Conservation (phyloP, 75 land plant species). For the Cryptomeria japonica region DNA sequence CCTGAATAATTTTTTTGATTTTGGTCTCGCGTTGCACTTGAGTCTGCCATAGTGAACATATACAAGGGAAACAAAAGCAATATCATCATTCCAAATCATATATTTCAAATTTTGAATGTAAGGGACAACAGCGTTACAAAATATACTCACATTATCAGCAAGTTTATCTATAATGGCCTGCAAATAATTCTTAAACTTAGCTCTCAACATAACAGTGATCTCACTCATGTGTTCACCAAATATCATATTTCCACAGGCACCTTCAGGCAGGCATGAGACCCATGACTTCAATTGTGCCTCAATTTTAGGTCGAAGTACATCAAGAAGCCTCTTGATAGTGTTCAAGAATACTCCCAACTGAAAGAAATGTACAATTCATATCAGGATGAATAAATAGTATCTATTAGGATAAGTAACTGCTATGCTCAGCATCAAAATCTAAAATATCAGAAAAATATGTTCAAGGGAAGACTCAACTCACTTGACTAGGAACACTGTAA, state of each 20-base stretch:
- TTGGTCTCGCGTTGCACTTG: slow-evolving; percentile 68
- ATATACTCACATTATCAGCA: slow-evolving; percentile 77
- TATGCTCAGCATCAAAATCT: not conserved
- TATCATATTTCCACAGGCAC: slow-evolving; percentile 29
- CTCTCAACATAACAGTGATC: slow-evolving; percentile 76
- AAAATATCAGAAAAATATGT: not conserved
- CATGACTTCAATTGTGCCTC: slow-evolving; percentile 81
- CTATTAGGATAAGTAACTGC: not conserved
- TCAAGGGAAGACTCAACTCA: slow-evolving; percentile 17
- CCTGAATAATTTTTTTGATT: slow-evolving; percentile 82
- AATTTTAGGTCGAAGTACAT: slow-evolving; percentile 73
- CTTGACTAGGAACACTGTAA: slow-evolving; percentile 88
- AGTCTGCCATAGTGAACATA: slow-evolving; percentile 42
- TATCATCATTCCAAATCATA: not conserved
- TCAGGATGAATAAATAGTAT: not conserved
- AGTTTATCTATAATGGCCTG: slow-evolving; percentile 95
- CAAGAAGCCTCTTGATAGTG: slow-evolving; percentile 82
- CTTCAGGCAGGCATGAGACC: slow-evolving; percentile 71
- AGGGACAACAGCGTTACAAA: not conserved
- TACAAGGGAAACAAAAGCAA: not conserved
- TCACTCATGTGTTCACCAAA: slow-evolving; percentile 82
- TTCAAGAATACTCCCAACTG: slow-evolving; percentile 91
- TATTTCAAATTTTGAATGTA: not conserved
- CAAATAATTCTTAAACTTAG: slow-evolving; percentile 81
- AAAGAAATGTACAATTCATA: not conserved